A percentile compares a stretch with the other conserved stretches of the same genome.
Conservation (phyloP, 352 stramenopile genomes). For the Pythium scleroteichum region DNA sequence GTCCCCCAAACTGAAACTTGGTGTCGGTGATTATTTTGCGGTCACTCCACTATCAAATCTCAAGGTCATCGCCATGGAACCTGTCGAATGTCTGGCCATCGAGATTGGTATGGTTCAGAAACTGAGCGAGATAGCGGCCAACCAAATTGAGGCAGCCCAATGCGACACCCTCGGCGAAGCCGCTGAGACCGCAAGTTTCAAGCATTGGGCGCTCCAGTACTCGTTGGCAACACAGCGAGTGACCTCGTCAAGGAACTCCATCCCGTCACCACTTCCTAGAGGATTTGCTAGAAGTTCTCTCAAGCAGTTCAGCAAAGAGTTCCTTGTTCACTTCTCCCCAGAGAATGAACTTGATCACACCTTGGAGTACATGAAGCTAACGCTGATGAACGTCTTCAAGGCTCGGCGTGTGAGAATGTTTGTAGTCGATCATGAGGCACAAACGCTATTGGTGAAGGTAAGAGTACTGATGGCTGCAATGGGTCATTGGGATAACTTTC, state of each 20-base stretch:
- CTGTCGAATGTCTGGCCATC: constrained; percentile 61
- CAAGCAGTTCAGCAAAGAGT: constrained; percentile 76
- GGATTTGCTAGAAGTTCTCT: constrained; percentile 59
- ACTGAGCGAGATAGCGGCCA: constrained; percentile 9
- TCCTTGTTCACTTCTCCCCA: constrained; percentile 70
- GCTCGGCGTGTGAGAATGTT: constrained; percentile 67
- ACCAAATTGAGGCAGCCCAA: constrained; percentile 47
- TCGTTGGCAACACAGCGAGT: constrained; percentile 42
- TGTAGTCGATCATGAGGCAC: constrained; percentile 42
- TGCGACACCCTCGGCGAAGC: constrained; percentile 33
- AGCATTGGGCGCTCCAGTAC: constrained; percentile 73
- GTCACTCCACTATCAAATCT: constrained; percentile 39
- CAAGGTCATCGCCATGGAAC: constrained; percentile 72
- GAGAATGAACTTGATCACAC: constrained; percentile 82
- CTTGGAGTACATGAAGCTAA: constrained; percentile 64
- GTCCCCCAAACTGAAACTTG: constrained; percentile 57
- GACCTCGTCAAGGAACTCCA: constrained; percentile 23
- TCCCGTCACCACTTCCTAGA: constrained; percentile 34
- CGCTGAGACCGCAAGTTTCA: constrained; percentile 74
- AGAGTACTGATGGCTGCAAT: neutral
- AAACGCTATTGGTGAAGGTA: constrained; percentile 66
- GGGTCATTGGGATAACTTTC: neutral
- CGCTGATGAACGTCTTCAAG: constrained; percentile 55
- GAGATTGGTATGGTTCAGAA: constrained; percentile 39
- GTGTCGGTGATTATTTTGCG: constrained; percentile 71